Evolutionary conservation across 345 rosid species (phyloP).

Genomic region (Camelina hispida): DNA sequence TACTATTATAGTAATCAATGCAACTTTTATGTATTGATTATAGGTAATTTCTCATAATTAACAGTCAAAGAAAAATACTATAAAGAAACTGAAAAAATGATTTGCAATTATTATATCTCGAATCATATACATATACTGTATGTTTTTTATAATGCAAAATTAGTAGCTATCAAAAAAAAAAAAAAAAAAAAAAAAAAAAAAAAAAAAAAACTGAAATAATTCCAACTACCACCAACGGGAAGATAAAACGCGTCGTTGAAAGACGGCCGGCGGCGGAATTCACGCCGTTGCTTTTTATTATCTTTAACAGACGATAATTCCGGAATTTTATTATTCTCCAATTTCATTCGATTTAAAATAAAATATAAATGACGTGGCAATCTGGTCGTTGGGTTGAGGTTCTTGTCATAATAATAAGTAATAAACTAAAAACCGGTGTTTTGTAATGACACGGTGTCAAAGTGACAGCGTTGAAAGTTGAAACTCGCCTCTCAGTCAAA

Average conservation of each 20-base stretch:
- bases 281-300: slow-evolving; percentile 24
- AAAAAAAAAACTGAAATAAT: too few relatives aligned
- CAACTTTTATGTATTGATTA: too few relatives aligned
- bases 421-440: too few relatives aligned
- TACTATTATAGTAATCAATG: too few relatives aligned
- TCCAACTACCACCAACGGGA: slow-evolving; percentile 35
- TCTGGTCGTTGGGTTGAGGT: background rate
- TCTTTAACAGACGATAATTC: background rate
- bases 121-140: background rate
- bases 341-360: background rate
- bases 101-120: too few relatives aligned
- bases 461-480: slow-evolving; percentile 34
- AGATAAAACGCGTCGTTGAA: slow-evolving; percentile 13
- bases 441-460: background rate
- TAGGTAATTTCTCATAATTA: too few relatives aligned
- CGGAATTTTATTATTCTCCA: background rate
- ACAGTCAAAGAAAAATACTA: too few relatives aligned
- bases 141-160: too few relatives aligned
- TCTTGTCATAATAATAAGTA: too few relatives aligned
- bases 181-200: too few relatives aligned
- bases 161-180: too few relatives aligned
- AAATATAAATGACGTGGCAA: slow-evolving; percentile 21
- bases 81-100: too few relatives aligned
- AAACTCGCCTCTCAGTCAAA: slow-evolving; percentile 25
- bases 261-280: slow-evolving; percentile 42